Conservation (phyloP, 1,139 yeast species). For the Kluyveromyces sp. region DNA sequence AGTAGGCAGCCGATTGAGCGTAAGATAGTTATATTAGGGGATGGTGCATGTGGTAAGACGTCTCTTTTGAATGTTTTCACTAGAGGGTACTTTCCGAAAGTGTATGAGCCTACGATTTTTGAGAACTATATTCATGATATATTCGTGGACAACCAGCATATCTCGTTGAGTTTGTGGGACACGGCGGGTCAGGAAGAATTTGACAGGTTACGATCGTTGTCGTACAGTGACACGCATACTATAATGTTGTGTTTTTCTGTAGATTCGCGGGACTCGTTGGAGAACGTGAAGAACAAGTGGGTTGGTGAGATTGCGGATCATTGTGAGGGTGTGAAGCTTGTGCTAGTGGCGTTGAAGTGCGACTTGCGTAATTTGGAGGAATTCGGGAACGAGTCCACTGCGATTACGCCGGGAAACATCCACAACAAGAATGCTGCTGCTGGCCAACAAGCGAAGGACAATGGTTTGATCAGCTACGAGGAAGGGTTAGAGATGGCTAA, state of each 20-base stretch:
- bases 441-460: constrained; percentile 20
- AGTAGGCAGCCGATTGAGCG: constrained; percentile 51
- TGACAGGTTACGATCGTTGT: constrained; percentile 80
- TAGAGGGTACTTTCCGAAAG: constrained; percentile 96
- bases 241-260: constrained; percentile 94
- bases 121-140: constrained; percentile 97
- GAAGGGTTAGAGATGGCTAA: constrained; percentile 85
- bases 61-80: constrained; percentile 93
- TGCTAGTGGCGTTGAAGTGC: constrained; percentile 88
- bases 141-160: constrained; percentile 88
- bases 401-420: constrained; percentile 25
- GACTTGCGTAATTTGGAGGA: constrained; percentile 62
- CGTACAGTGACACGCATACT: constrained; percentile 93
- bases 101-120: constrained; percentile 95
- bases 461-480: constrained; percentile 60
- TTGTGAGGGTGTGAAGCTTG: constrained; percentile 92
- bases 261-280: constrained; percentile 89
- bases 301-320: constrained; percentile 94
- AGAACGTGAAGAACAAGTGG: constrained; percentile 93
- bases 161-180: constrained; percentile 92
- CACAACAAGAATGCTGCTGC: constrained; percentile 20
- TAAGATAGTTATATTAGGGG: constrained; percentile 92
- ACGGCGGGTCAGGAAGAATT: constrained; percentile 99
- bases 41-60: constrained; percentile 94
- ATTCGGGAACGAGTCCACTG: constrained; percentile 26